Conservation (phyloP, 1,284 basidiomycete genomes). For the Ceratobasidium papillatum region DNA sequence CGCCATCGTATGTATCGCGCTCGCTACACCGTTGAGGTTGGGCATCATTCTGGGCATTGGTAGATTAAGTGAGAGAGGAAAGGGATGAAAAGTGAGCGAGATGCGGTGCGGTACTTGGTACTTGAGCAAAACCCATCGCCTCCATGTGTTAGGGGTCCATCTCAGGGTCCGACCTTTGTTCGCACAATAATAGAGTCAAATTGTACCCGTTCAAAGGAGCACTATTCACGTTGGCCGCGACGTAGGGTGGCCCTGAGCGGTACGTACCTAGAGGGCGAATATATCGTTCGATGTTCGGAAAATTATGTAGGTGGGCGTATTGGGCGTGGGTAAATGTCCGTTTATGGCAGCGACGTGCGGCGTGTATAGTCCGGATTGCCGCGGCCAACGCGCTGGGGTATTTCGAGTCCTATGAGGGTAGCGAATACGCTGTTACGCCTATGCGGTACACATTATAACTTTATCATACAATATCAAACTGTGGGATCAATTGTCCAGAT, state of each 20-base stretch:
- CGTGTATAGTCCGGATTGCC: too few species aligned
- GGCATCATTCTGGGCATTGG: conserved; percentile 25
- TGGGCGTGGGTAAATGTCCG: too few species aligned
- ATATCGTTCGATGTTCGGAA: background rate
- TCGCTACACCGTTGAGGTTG: conserved; percentile 19
- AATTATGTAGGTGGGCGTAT: background rate
- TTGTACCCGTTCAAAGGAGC: background rate
- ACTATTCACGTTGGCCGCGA: background rate
- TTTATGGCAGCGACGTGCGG: too few species aligned
- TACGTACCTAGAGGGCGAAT: background rate
- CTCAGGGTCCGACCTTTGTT: conserved; percentile 26
- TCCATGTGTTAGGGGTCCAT: background rate
- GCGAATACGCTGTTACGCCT: too few species aligned
- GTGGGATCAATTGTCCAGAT: too few species aligned
- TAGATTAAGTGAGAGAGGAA: background rate
- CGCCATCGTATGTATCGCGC: conserved; percentile 2
- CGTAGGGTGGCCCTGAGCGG: background rate
- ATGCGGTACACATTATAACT: too few species aligned
- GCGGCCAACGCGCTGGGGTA: too few species aligned
- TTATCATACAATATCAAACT: too few species aligned
- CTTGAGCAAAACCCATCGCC: background rate
- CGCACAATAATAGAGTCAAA: background rate
- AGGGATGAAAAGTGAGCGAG: too few species aligned
- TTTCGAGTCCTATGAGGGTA: too few species aligned
- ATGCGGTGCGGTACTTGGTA: too few species aligned